Conservation (phyloP, 2,329 filamentous ascomycete species). For the Rhynchosporium secalis region DNA sequence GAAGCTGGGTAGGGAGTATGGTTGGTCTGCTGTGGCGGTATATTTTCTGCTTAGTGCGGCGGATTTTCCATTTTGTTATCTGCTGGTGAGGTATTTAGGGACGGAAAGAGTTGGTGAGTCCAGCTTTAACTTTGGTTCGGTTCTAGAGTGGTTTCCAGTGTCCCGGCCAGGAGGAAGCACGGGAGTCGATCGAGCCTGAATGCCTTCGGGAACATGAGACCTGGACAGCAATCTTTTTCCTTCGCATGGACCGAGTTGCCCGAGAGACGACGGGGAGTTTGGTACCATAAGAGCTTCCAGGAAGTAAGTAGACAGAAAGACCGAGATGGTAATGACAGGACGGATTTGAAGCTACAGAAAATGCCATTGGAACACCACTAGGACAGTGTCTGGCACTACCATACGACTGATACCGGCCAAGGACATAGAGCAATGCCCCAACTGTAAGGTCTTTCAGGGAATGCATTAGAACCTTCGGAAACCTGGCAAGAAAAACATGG, state of each 20-base stretch:
- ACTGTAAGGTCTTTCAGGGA: too few species aligned
- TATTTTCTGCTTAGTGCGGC: constrained; percentile 80
- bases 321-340: too few species aligned
- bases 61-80: constrained; percentile 94
- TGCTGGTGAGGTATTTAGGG: constrained; percentile 79
- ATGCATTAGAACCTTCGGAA: too few species aligned
- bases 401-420: too few species aligned
- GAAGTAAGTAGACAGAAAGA: not conserved
- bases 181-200: not conserved
- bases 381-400: not conserved
- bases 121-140: constrained; percentile 19
- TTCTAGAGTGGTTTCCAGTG: not conserved
- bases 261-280: not conserved
- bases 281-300: not conserved
- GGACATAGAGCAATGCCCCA: too few species aligned
- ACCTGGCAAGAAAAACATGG: too few species aligned
- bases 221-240: not conserved
- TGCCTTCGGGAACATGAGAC: not conserved
- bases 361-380: not conserved
- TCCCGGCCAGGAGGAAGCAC: not conserved
- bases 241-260: too few species aligned
- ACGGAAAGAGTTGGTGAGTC: constrained; percentile 78
- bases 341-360: not conserved
- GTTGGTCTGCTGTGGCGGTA: constrained; percentile 89
- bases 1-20: constrained; percentile 87